These are phyloP conservation scores for Pyricularia pennisetigena DNA, from an alignment of 2,329 filamentous ascomycete species.

Conservation along the genomic window DNA sequence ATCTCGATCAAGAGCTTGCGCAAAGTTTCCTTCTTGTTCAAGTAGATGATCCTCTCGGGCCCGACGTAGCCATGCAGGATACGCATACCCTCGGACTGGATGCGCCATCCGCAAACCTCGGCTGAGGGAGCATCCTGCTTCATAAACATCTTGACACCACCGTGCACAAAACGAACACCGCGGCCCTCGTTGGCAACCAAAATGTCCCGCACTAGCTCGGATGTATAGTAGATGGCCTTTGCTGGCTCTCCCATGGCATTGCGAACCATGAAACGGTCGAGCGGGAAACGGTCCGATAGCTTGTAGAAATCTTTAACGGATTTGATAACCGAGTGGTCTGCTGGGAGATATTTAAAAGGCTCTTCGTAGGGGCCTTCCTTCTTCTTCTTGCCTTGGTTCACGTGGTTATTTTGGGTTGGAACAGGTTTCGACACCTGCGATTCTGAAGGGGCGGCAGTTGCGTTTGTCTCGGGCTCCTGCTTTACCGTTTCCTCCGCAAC, in stretches of 20 bases:
- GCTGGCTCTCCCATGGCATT: slow-evolving; percentile 81
- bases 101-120: slow-evolving; percentile 85
- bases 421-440: slow-evolving; percentile 10
- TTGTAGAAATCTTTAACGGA: slow-evolving; percentile 78
- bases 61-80: slow-evolving; percentile 89
- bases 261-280: slow-evolving; percentile 89
- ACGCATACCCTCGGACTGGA: slow-evolving; percentile 87
- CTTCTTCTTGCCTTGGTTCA: slow-evolving; percentile 29
- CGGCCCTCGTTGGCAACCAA: slow-evolving; percentile 79
- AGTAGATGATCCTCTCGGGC: slow-evolving; percentile 60
- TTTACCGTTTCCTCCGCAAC: slow-evolving; percentile 8
- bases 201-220: slow-evolving; percentile 73
- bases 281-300: slow-evolving; percentile 73
- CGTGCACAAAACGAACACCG: slow-evolving; percentile 92
- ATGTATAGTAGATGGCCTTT: slow-evolving; percentile 96
- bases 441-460: slow-evolving; percentile 10
- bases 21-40: slow-evolving; percentile 72
- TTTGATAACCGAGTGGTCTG: slow-evolving; percentile 65
- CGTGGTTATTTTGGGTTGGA: slow-evolving; percentile 2
- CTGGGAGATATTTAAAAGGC: slow-evolving; percentile 81
- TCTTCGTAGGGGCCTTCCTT: slow-evolving; percentile 60
- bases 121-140: slow-evolving; percentile 87
- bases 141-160: slow-evolving; percentile 97
- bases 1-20: slow-evolving; percentile 82
- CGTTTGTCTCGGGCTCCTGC: slow-evolving; percentile 5